These are phyloP conservation scores for Podospora comata DNA, from an alignment of 495 filamentous ascomycete genomes.

Conservation along the genomic window DNA sequence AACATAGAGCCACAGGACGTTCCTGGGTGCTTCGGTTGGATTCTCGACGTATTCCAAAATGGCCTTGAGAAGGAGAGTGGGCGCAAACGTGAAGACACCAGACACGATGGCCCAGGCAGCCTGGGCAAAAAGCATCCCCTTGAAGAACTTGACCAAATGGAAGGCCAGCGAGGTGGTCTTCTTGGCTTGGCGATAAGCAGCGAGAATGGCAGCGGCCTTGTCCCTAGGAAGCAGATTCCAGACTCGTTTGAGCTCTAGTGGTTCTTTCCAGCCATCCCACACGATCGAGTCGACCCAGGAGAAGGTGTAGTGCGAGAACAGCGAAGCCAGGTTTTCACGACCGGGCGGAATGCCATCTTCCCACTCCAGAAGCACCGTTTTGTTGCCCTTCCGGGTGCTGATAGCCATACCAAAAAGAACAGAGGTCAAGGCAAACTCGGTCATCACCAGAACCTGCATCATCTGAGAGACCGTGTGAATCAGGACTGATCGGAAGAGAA, in stretches of 20 bases:
- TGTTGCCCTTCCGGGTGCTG: conserved; percentile 87
- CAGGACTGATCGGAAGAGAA: conserved; percentile 79
- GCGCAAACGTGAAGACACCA: conserved; percentile 81
- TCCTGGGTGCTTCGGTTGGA: conserved; percentile 71
- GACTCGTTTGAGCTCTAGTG: conserved; percentile 76
- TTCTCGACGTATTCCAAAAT: conserved; percentile 92
- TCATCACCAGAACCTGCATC: conserved; percentile 58
- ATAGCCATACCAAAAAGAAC: conserved; percentile 71
- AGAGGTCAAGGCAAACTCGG: conserved; percentile 70
- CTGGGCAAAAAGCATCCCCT: conserved; percentile 70
- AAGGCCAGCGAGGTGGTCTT: conserved; percentile 78
- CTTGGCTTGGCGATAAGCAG: conserved; percentile 77
- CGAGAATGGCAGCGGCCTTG: conserved; percentile 74
- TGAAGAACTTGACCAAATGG: conserved; percentile 83
- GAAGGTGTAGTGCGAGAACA: conserved; percentile 85
- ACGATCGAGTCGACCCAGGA: conserved; percentile 88
- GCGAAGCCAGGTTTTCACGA: conserved; percentile 76
- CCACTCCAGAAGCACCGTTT: conserved; percentile 78
- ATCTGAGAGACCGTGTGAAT: conserved; percentile 69
- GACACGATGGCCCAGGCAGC: conserved; percentile 72
- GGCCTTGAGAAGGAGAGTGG: conserved; percentile 83
- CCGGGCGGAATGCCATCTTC: conserved; percentile 84
- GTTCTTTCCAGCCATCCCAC: conserved; percentile 83
- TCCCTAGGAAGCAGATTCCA: conserved; percentile 90
- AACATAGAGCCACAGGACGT: conserved; percentile 95